These are phyloP conservation scores for Dothideomycetes sp. DNA, from an alignment of 2,329 filamentous ascomycete genomes.

Conservation along the genomic window DNA sequence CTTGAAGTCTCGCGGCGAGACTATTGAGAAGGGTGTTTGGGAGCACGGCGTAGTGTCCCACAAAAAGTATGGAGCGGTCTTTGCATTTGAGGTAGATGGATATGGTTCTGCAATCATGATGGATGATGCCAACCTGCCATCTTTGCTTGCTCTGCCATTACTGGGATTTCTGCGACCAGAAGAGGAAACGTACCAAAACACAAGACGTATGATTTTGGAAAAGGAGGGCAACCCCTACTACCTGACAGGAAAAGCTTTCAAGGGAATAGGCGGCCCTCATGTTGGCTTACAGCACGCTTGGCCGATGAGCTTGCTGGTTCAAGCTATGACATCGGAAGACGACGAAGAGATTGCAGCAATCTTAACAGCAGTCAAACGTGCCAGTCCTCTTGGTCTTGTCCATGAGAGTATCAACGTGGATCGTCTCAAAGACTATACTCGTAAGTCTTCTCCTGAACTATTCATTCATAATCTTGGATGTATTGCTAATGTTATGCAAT, in stretches of 20 bases:
- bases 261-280: conserved; percentile 75
- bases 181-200: conserved; percentile 75
- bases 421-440: conserved; percentile 57
- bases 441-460: conserved; percentile 33
- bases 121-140: conserved; percentile 84
- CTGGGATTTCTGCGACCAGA: conserved; percentile 60
- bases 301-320: conserved; percentile 91
- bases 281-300: conserved; percentile 85
- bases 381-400: conserved; percentile 66
- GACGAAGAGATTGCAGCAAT: conserved; percentile 71
- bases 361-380: conserved; percentile 62
- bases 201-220: conserved; percentile 67
- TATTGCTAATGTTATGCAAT: conserved; percentile 5
- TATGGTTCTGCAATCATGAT: conserved; percentile 74
- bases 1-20: conserved; percentile 46
- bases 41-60: conserved; percentile 73
- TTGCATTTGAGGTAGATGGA: conserved; percentile 80
- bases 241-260: conserved; percentile 63
- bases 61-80: conserved; percentile 64
- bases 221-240: conserved; percentile 81
- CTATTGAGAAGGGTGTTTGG: conserved; percentile 67
- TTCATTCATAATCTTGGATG: conserved; percentile 4
- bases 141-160: conserved; percentile 64
- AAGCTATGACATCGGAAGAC: conserved; percentile 77
- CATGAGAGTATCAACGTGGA: conserved; percentile 91